These are phyloP conservation scores for Apiotrichum brassicae DNA, from an alignment of 1,284 basidiomycete genomes.

Conservation along the genomic window DNA sequence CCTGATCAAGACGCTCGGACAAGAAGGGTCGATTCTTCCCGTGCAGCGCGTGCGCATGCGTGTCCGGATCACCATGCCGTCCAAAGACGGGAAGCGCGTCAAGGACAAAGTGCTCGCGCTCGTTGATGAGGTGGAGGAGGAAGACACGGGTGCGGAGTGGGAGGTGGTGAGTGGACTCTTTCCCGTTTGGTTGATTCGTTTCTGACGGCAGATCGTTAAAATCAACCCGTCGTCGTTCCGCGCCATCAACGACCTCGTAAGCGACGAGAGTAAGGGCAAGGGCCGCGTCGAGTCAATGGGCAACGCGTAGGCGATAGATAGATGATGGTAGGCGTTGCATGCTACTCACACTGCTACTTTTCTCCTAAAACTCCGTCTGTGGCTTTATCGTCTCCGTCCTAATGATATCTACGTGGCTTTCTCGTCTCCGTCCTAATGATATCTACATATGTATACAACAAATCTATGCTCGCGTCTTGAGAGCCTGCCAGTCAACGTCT, in stretches of 20 bases:
- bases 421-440: neutral
- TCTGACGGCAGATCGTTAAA: constrained; percentile 68
- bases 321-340: neutral
- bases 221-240: constrained; percentile 92
- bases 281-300: constrained; percentile 71
- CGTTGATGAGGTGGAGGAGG: constrained; percentile 77
- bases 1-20: constrained; percentile 76
- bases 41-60: constrained; percentile 92
- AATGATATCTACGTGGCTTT: neutral
- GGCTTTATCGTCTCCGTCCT: neutral
- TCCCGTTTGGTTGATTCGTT: too few species aligned
- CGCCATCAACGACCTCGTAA: constrained; percentile 78
- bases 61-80: constrained; percentile 72
- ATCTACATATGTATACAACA: neutral
- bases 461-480: neutral
- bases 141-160: constrained; percentile 74
- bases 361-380: too few species aligned
- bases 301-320: constrained; percentile 23
- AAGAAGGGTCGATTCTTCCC: constrained; percentile 59
- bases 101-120: constrained; percentile 66
- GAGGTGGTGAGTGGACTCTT: constrained; percentile 74
- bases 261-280: constrained; percentile 74
- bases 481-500: neutral
- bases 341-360: too few species aligned
- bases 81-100: constrained; percentile 63